phyloP scores from a whole-genome alignment of 2,329 filamentous ascomycete species.

The Cytospora paraplurivora region DNA sequence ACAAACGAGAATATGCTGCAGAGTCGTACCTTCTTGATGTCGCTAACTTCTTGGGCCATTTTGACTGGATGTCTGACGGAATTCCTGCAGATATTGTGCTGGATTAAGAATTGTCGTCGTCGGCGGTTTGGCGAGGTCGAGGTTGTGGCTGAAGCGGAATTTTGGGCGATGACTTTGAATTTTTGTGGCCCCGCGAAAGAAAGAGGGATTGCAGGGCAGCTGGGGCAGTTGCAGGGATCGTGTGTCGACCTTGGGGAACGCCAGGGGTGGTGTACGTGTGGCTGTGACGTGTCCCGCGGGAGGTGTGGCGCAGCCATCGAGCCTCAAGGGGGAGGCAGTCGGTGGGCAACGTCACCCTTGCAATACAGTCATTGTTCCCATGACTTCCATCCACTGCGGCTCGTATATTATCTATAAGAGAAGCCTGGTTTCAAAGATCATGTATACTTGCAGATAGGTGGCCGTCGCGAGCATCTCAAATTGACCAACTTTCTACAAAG shows the following conservation, averaged over 20 bases:
- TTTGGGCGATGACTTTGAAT: slow-evolving; percentile 26
- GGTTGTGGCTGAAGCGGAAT: slow-evolving; percentile 23
- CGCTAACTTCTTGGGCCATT: slow-evolving; percentile 97
- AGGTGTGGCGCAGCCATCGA: slow-evolving; percentile 16
- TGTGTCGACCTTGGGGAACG: neutral
- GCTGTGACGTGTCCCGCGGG: slow-evolving; percentile 12
- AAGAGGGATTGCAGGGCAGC: slow-evolving; percentile 9
- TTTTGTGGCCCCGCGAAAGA: slow-evolving; percentile 22
- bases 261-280: slow-evolving; percentile 8
- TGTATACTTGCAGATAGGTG: slow-evolving; percentile 17
- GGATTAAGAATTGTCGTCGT: slow-evolving; percentile 29
- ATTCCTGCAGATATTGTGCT: slow-evolving; percentile 27
- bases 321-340: neutral
- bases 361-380: slow-evolving; percentile 1
- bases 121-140: slow-evolving; percentile 16
- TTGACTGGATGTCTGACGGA: slow-evolving; percentile 59
- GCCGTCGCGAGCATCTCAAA: neutral
- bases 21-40: slow-evolving; percentile 80
- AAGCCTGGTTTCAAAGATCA: neutral
- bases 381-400: slow-evolving; percentile 5
- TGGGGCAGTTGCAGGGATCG: neutral
- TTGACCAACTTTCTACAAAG: slow-evolving; percentile 4
- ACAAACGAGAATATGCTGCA: slow-evolving; percentile 7
- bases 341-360: slow-evolving; percentile 22
- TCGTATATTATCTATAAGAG: neutral